Conservation (phyloP, 441 rosid genomes). For the Arabidopsis hybrid region DNA sequence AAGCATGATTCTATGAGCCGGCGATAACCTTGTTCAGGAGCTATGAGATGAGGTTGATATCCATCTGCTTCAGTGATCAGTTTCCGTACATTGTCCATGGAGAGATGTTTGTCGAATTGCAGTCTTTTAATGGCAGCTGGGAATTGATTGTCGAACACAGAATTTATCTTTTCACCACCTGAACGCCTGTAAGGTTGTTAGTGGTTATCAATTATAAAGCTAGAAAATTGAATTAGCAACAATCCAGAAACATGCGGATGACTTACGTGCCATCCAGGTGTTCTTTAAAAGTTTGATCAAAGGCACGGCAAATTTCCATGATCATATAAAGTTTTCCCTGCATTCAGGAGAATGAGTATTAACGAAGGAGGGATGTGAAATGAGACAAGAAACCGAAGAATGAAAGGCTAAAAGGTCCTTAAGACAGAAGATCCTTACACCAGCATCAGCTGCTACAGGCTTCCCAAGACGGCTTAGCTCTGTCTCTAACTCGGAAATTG, state of each 20-base stretch:
- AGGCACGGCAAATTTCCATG: constrained; percentile 93
- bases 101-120: constrained; percentile 88
- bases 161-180: constrained; percentile 90
- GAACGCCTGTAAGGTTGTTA: constrained; percentile 67
- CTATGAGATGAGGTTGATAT: constrained; percentile 93
- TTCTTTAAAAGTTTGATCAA: constrained; percentile 94
- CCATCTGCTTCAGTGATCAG: constrained; percentile 96
- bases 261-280: constrained; percentile 86
- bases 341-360: constrained; percentile 33
- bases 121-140: constrained; percentile 89
- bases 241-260: constrained; percentile 17
- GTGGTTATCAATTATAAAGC: constrained; percentile 29
- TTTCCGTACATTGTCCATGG: constrained; percentile 83
- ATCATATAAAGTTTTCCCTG: constrained; percentile 94
- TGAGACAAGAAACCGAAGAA: constrained; percentile 29
- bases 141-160: constrained; percentile 82
- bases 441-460: constrained; percentile 92
- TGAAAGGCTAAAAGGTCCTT: neutral
- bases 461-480: constrained; percentile 91
- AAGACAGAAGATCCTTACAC: constrained; percentile 57
- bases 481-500: constrained; percentile 78
- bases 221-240: neutral
- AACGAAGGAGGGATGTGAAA: neutral
- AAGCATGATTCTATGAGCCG: constrained; percentile 88
- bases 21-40: constrained; percentile 96